These are phyloP conservation scores for Singerocomus rubriflavus DNA, from an alignment of 1,284 basidiomycete genomes.

Conservation along the genomic window DNA sequence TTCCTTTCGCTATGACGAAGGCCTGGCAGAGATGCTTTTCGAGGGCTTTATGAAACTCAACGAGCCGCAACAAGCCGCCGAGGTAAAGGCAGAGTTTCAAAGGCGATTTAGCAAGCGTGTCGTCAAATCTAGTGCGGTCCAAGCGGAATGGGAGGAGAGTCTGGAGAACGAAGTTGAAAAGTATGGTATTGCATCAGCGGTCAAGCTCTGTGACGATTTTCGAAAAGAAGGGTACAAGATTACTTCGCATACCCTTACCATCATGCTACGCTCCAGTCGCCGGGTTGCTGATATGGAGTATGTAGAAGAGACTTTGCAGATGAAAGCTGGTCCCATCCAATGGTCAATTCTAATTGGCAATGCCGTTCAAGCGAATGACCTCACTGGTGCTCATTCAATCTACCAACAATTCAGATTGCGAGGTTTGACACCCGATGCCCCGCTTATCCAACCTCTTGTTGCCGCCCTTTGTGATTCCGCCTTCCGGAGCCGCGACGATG, in stretches of 20 bases:
- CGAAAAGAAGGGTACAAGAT: slow-evolving; percentile 35
- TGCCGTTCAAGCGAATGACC: slow-evolving; percentile 36
- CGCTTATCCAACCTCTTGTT: slow-evolving; percentile 52
- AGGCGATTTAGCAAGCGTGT: slow-evolving; percentile 32
- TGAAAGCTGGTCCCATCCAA: slow-evolving; percentile 40
- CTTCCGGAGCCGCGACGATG: slow-evolving; percentile 37
- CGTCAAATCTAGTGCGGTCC: slow-evolving; percentile 24
- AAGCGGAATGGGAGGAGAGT: slow-evolving; percentile 27
- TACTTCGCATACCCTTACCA: slow-evolving; percentile 35
- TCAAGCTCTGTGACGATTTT: slow-evolving; percentile 28
- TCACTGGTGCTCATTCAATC: slow-evolving; percentile 42
- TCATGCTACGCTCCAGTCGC: slow-evolving; percentile 37
- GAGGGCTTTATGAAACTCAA: slow-evolving; percentile 42
- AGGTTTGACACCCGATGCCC: slow-evolving; percentile 45
- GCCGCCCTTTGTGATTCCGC: slow-evolving; percentile 43
- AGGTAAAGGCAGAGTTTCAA: slow-evolving; percentile 39
- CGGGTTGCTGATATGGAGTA: slow-evolving; percentile 41
- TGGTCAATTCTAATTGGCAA: slow-evolving; percentile 56
- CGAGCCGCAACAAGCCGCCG: slow-evolving; percentile 33
- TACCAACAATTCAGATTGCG: slow-evolving; percentile 44
- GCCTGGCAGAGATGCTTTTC: slow-evolving; percentile 41
- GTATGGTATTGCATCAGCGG: slow-evolving; percentile 25
- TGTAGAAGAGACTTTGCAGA: slow-evolving; percentile 40
- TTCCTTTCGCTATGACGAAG: slow-evolving; percentile 42
- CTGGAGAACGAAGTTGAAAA: slow-evolving; percentile 31